A percentile compares a stretch with the other conserved stretches of the same genome.
phyloP scores from a whole-genome alignment of 306 rosid species.

The Citrullus amarus region DNA sequence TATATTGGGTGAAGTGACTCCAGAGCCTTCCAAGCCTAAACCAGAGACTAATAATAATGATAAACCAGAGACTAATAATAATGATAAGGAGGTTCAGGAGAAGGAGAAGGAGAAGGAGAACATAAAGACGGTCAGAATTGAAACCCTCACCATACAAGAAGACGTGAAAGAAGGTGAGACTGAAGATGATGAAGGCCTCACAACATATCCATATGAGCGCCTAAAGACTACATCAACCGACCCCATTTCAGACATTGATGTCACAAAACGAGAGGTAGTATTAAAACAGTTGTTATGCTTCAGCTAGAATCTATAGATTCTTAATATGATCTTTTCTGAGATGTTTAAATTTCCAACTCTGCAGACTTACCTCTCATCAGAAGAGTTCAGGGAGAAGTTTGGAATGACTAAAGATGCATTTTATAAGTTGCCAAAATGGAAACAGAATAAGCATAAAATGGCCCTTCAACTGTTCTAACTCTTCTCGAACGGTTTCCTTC shows the following conservation, averaged over 20 bases:
- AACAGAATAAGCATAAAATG: conserved; percentile 95
- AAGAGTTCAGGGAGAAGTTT: conserved; percentile 64
- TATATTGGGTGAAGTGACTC: conserved; percentile 30
- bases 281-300: conserved; percentile 4
- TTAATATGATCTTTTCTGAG: conserved; percentile 19
- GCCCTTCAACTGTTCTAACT: conserved; percentile 72
- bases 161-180: conserved; percentile 78
- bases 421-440: conserved; percentile 88
- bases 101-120: conserved; percentile 14
- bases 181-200: conserved; percentile 69
- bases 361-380: conserved; percentile 81
- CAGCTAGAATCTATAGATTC: background rate
- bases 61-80: background rate
- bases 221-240: conserved; percentile 49
- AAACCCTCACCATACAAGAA: conserved; percentile 69
- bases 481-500: conserved; percentile 12
- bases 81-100: background rate
- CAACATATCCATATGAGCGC: conserved; percentile 59
- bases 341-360: conserved; percentile 17
- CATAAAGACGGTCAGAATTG: conserved; percentile 38
- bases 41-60: conserved; percentile 23
- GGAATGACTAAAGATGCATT: conserved; percentile 66
- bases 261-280: conserved; percentile 89
- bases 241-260: conserved; percentile 66
- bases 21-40: conserved; percentile 29